A percentile compares a stretch with the other conserved stretches of the same genome.
Evolutionary conservation across 441 rosid genomes (phyloP).

Genomic region (Erysimum cheiri): DNA sequence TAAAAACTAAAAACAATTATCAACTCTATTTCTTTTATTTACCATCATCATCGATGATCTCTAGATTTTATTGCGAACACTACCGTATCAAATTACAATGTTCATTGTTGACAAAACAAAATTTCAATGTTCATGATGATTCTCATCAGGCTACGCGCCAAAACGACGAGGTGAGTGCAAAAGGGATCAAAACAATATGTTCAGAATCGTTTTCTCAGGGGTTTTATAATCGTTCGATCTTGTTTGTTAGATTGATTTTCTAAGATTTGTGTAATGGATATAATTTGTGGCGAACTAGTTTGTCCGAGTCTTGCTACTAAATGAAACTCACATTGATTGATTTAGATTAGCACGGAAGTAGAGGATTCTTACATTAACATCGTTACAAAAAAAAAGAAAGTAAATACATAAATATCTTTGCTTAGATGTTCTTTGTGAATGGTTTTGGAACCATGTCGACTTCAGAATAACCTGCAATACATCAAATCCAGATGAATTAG

Average conservation of each 20-base stretch:
- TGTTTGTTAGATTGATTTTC: neutral
- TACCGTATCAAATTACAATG: neutral
- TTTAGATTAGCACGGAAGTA: constrained; percentile 23
- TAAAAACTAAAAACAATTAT: neutral
- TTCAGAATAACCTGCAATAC: constrained; percentile 39
- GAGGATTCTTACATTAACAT: constrained; percentile 31
- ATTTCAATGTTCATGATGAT: constrained; percentile 5
- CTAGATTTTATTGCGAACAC: neutral
- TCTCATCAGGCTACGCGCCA: constrained; percentile 12
- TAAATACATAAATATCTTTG: constrained; percentile 22
- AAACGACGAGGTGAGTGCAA: constrained; percentile 14
- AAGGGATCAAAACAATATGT: constrained; percentile 22
- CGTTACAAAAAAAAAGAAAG: constrained; percentile 28
- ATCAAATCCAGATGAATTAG: constrained; percentile 6
- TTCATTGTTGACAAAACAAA: neutral
- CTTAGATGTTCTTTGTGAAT: constrained; percentile 24
- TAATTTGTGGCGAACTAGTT: constrained; percentile 8
- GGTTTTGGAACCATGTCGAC: constrained; percentile 27
- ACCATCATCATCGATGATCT: constrained; percentile 10
- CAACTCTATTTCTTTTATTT: neutral
- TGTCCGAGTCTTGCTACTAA: neutral
- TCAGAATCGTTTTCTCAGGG: neutral
- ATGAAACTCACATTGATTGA: constrained; percentile 35
- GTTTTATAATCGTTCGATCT: neutral
- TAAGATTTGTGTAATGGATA: constrained; percentile 7